Evolutionary conservation across 2,329 filamentous ascomycete species (phyloP).

Genomic region (Aspergillus pseudonomiae): DNA sequence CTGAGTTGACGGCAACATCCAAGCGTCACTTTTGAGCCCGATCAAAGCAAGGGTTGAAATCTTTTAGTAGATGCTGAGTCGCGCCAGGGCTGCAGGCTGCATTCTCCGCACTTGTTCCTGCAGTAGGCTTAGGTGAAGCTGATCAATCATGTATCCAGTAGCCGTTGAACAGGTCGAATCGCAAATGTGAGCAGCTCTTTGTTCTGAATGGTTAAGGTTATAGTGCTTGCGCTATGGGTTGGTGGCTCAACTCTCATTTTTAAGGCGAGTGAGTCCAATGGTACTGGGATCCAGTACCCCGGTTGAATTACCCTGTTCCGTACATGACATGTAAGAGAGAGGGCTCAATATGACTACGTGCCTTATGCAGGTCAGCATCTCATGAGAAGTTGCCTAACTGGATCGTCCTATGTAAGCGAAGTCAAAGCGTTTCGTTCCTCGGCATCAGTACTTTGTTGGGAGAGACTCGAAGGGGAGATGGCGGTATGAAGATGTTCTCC

Average conservation of each 20-base stretch:
- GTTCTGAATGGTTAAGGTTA: neutral
- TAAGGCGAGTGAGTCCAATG: neutral
- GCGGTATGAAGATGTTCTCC: neutral
- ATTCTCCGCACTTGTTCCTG: constrained; percentile 39
- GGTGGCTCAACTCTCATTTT: constrained; percentile 10
- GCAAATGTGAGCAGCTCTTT: constrained; percentile 15
- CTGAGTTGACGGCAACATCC: neutral
- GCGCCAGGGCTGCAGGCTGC: constrained; percentile 19
- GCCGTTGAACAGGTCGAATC: constrained; percentile 26
- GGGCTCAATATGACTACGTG: neutral
- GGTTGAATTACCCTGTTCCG: constrained; percentile 1
- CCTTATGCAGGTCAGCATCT: constrained; percentile 6
- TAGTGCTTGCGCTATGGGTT: constrained; percentile 3
- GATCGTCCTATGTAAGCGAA: neutral
- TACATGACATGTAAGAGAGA: constrained; percentile 2
- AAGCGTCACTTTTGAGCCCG: constrained; percentile 6
- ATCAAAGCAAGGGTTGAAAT: constrained; percentile 17
- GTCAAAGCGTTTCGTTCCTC: neutral
- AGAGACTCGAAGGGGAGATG: neutral
- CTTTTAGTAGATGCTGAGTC: constrained; percentile 13
- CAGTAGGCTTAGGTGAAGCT: constrained; percentile 37
- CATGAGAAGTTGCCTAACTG: constrained; percentile 1
- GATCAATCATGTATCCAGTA: constrained; percentile 21
- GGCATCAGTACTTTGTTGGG: neutral
- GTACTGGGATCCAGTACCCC: constrained; percentile 3